A percentile compares a stretch with the other conserved stretches of the same genome.
These are phyloP conservation scores for Sphagnum magellanicum DNA, from an alignment of 228 moss, liverwort and hornwort genomes.

Conservation along the genomic window DNA sequence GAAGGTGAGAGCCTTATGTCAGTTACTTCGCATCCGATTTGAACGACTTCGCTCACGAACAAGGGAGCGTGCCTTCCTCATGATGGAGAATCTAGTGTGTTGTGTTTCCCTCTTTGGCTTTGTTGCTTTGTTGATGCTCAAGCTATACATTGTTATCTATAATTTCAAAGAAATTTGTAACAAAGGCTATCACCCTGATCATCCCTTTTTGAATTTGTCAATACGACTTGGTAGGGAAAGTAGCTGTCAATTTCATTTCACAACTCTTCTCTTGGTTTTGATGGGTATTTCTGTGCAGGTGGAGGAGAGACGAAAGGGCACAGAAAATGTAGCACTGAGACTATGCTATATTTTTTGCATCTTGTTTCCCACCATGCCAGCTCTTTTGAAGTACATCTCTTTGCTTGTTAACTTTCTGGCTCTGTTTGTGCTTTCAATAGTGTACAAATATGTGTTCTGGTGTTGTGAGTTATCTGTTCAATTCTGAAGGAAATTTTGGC, in stretches of 20 bases:
- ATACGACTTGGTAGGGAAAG: too few species aligned
- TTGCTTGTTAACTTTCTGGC: too few species aligned
- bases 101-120: slow-evolving; percentile 12
- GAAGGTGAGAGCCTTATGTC: slow-evolving; percentile 80
- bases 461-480: neutral
- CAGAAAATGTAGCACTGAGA: slow-evolving; percentile 46
- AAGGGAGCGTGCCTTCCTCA: slow-evolving; percentile 70
- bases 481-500: neutral
- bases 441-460: neutral
- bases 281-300: slow-evolving; percentile 31
- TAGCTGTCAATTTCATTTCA: too few species aligned
- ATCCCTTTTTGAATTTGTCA: too few species aligned
- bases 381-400: slow-evolving; percentile 64
- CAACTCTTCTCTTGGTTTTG: neutral
- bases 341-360: slow-evolving; percentile 85
- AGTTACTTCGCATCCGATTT: slow-evolving; percentile 83
- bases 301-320: slow-evolving; percentile 62
- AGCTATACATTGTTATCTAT: neutral
- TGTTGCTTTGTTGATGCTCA: neutral
- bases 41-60: slow-evolving; percentile 84
- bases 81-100: slow-evolving; percentile 87
- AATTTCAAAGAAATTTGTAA: neutral
- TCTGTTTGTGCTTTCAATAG: neutral
- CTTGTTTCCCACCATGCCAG: slow-evolving; percentile 74
- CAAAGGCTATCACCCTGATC: neutral